These are phyloP conservation scores for Botrytis aclada DNA, from an alignment of 2,329 filamentous ascomycete genomes.

Conservation along the genomic window DNA sequence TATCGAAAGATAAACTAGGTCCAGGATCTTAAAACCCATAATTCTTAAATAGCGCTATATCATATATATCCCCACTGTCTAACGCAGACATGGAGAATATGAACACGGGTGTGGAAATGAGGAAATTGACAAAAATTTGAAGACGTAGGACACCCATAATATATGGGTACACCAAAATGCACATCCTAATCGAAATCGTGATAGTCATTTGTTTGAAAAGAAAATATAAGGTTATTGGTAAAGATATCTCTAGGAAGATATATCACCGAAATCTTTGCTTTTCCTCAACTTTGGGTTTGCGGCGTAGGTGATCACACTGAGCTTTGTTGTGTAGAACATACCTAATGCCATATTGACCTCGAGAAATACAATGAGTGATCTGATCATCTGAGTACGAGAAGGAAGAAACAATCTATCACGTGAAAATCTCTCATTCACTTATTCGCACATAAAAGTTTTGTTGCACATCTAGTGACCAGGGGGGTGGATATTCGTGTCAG, in stretches of 20 bases:
- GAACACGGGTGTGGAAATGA: too few species aligned
- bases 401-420: neutral
- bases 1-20: too few species aligned
- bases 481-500: neutral
- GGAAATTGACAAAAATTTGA: neutral
- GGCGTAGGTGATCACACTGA: neutral
- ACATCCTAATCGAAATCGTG: neutral
- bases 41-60: neutral
- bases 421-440: neutral
- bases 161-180: neutral
- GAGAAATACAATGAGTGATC: neutral
- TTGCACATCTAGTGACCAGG: neutral
- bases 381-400: neutral
- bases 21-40: too few species aligned
- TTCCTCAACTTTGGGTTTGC: neutral
- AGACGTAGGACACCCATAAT: neutral
- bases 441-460: neutral
- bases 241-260: neutral
- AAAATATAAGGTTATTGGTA: neutral
- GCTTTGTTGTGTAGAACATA: neutral
- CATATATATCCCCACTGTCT: neutral
- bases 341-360: neutral
- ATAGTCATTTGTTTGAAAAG: neutral
- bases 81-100: neutral
- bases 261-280: neutral